phyloP scores from a whole-genome alignment of 164 flowering plant genomes.

The Berberis thunbergii region DNA sequence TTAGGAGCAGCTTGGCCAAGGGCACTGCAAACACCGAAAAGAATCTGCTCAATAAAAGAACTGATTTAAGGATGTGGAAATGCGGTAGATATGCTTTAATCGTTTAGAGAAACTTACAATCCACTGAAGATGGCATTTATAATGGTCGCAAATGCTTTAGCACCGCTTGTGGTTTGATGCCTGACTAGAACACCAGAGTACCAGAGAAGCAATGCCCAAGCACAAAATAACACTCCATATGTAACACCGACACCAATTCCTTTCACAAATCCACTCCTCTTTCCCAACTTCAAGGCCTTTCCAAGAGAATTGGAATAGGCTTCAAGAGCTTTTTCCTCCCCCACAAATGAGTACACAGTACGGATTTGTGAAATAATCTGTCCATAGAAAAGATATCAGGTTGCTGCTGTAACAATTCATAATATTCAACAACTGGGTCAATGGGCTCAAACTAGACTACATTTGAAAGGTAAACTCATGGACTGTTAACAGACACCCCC shows the following conservation, averaged over 20 bases:
- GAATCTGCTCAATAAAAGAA: conserved; percentile 4
- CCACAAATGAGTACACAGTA: conserved; percentile 60
- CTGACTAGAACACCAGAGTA: conserved; percentile 63
- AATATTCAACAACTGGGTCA: neutral
- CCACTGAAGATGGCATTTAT: conserved; percentile 71
- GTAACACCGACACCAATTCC: conserved; percentile 70
- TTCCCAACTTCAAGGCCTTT: conserved; percentile 46
- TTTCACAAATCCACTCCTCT: conserved; percentile 63
- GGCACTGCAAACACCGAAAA: conserved; percentile 36
- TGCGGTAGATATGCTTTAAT: neutral
- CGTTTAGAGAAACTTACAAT: conserved; percentile 41
- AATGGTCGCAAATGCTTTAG: conserved; percentile 67
- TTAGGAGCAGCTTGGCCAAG: conserved; percentile 81
- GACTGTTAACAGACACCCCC: no score
- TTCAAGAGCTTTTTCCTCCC: conserved; percentile 56
- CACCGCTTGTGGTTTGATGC: conserved; percentile 47
- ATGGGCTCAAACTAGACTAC: neutral
- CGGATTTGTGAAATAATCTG: conserved; percentile 73
- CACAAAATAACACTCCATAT: conserved; percentile 47
- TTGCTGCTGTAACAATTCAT: neutral
- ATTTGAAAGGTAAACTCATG: no score
- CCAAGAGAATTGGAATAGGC: conserved; percentile 47
- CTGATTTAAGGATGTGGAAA: neutral
- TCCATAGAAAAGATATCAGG: neutral
- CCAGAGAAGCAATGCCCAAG: conserved; percentile 89